Percentiles rank a stretch among this genome's conserved stretches.
Conservation (phyloP, 2,329 filamentous ascomycete species). For the Aspergillus sp. region DNA sequence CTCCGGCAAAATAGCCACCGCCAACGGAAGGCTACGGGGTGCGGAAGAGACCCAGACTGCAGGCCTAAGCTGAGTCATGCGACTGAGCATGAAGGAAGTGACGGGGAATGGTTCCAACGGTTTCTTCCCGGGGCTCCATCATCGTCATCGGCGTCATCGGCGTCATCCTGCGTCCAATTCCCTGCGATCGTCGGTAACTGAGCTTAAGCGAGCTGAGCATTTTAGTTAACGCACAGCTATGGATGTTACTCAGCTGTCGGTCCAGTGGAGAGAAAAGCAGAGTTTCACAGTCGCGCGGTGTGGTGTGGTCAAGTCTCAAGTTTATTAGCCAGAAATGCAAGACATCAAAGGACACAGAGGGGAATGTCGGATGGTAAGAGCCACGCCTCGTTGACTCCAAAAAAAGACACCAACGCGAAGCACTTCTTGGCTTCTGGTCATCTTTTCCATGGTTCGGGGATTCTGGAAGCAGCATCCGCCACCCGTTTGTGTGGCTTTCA, state of each 20-base stretch:
- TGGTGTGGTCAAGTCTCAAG: not conserved
- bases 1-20: too few species aligned
- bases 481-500: not conserved
- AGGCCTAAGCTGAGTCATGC: not conserved
- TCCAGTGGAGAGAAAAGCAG: not conserved
- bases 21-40: not conserved
- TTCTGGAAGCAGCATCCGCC: constrained; percentile 3
- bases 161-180: not conserved
- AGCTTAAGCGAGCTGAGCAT: not conserved
- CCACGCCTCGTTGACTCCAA: not conserved
- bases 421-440: not conserved
- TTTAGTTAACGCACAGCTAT: not conserved
- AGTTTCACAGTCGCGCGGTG: not conserved
- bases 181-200: not conserved
- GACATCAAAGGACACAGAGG: constrained; percentile 1
- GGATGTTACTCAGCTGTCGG: not conserved
- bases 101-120: not conserved
- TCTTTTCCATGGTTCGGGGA: not conserved
- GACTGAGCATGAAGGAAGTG: not conserved
- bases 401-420: not conserved
- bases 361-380: constrained; percentile 16
- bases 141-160: not conserved
- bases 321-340: constrained; percentile 6
- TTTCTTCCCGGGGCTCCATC: not conserved
- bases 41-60: not conserved